Evolutionary conservation across 73 alveolate genomes (phyloP).

Genomic region (Paramecium sexaurelia): DNA sequence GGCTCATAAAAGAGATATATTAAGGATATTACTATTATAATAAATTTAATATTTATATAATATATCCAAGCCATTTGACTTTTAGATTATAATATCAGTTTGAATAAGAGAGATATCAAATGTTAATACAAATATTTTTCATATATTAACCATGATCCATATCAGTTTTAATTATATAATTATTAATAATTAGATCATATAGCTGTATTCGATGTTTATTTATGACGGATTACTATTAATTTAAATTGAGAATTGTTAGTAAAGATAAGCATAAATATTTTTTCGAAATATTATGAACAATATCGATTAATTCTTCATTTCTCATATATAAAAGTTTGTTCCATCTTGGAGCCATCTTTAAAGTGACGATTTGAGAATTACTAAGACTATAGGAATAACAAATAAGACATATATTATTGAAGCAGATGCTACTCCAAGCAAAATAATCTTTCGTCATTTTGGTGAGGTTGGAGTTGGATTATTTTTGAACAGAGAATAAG

Average conservation of each 20-base stretch:
- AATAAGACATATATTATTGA: conserved; percentile 51
- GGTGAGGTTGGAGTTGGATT: conserved; percentile 66
- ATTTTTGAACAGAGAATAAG: conserved; percentile 62
- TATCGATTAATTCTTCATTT: conserved; percentile 43
- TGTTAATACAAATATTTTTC: no score
- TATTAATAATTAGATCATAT: background rate
- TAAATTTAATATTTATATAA: background rate
- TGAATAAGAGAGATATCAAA: no score
- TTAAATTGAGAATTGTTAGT: background rate
- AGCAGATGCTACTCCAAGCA: conserved; percentile 52
- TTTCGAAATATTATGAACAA: conserved; percentile 17
- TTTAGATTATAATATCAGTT: no score
- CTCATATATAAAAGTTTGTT: conserved; percentile 6
- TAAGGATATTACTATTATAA: background rate
- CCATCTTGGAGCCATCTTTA: conserved; percentile 34
- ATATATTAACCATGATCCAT: background rate
- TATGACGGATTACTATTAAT: conserved; percentile 1
- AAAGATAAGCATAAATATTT: background rate
- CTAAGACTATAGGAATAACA: conserved; percentile 50
- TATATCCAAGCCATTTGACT: no score
- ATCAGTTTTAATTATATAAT: background rate
- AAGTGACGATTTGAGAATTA: background rate
- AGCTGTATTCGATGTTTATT: background rate
- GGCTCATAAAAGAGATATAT: background rate
- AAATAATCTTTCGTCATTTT: conserved; percentile 63